phyloP scores from a whole-genome alignment of 257 asterid species.

The Mentha longifolia region DNA sequence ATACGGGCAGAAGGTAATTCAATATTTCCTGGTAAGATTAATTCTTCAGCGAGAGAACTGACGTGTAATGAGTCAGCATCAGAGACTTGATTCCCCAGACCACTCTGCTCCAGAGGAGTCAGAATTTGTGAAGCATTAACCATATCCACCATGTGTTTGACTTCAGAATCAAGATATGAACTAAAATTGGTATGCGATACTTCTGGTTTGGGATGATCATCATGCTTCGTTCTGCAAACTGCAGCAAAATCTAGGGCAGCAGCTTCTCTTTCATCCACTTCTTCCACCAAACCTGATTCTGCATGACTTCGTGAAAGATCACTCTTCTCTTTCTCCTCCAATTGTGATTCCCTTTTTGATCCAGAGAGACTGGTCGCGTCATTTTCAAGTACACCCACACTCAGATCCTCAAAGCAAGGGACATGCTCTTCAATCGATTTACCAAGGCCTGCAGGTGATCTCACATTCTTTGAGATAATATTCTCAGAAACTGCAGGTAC shows the following conservation, averaged over 20 bases:
- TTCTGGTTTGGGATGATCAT: conserved; percentile 43
- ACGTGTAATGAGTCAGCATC: conserved; percentile 29
- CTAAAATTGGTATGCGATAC: conserved; percentile 29
- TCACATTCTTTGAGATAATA: conserved; percentile 26
- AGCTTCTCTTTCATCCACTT: conserved; percentile 43
- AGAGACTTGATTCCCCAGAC: conserved; percentile 24
- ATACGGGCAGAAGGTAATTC: conserved; percentile 36
- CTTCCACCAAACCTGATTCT: conserved; percentile 42
- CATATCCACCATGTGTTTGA: conserved; percentile 34
- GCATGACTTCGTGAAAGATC: conserved; percentile 30
- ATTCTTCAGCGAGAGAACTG: conserved; percentile 37
- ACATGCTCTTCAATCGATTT: conserved; percentile 38
- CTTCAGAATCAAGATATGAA: conserved; percentile 36
- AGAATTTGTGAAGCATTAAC: conserved; percentile 35
- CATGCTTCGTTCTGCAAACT: conserved; percentile 24
- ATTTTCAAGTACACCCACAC: conserved; percentile 41
- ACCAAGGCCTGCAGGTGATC: conserved; percentile 38
- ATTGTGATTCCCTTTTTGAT: conserved; percentile 36
- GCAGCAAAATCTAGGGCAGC: conserved; percentile 36
- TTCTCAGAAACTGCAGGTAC: conserved; percentile 35
- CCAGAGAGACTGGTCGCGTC: conserved; percentile 34
- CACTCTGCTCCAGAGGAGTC: conserved; percentile 38
- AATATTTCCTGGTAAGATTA: conserved; percentile 29
- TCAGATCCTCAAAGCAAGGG: conserved; percentile 40
- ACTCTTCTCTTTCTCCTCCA: conserved; percentile 30